phyloP scores from a whole-genome alignment of 306 rosid species.

The Inga oerstediana region DNA sequence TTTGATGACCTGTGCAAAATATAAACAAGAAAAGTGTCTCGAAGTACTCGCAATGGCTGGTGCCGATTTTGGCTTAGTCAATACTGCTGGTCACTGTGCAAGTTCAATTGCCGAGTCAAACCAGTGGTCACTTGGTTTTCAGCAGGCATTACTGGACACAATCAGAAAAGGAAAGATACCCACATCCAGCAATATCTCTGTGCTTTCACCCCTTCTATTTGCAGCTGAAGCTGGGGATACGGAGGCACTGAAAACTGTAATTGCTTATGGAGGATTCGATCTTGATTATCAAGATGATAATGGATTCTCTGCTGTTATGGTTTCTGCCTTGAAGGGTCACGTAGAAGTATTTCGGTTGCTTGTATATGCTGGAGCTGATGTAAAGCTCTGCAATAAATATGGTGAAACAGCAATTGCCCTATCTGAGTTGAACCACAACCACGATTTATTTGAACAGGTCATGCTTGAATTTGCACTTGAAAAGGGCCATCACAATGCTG shows the following conservation, averaged over 20 bases:
- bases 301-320: constrained; percentile 82
- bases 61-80: constrained; percentile 84
- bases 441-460: constrained; percentile 78
- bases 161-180: constrained; percentile 60
- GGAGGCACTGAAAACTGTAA: constrained; percentile 68
- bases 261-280: constrained; percentile 57
- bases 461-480: constrained; percentile 90
- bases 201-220: constrained; percentile 62
- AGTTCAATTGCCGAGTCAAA: constrained; percentile 64
- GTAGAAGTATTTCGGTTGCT: constrained; percentile 79
- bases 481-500: constrained; percentile 66
- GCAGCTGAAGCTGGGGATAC: constrained; percentile 72
- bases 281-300: constrained; percentile 73
- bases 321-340: constrained; percentile 72
- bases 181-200: constrained; percentile 59
- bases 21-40: constrained; percentile 69
- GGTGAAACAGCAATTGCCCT: constrained; percentile 79
- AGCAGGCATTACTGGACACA: constrained; percentile 51
- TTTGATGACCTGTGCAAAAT: constrained; percentile 71
- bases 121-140: constrained; percentile 74
- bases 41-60: constrained; percentile 65
- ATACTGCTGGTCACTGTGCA: constrained; percentile 63
- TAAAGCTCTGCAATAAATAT: constrained; percentile 63
- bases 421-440: constrained; percentile 55
- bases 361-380: constrained; percentile 90